A percentile compares a stretch with the other conserved stretches of the same genome.
phyloP scores from a whole-genome alignment of 2,329 filamentous ascomycete species.

The Exophiala phaeomuriformis region DNA sequence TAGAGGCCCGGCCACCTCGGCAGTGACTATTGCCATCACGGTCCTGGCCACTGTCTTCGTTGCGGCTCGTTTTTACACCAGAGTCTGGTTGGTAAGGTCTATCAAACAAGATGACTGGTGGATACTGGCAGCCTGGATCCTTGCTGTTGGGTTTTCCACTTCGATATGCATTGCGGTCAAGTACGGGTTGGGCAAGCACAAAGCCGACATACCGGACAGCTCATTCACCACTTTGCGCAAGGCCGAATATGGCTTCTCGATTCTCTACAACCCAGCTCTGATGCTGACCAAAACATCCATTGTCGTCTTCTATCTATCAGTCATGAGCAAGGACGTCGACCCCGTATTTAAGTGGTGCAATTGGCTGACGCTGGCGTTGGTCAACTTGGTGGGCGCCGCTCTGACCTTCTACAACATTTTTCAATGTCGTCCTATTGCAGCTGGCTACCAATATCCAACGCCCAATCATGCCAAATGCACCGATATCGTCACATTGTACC shows the following conservation, averaged over 20 bases:
- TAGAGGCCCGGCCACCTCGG: conserved; percentile 35
- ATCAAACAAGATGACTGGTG: conserved; percentile 72
- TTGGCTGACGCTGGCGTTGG: conserved; percentile 67
- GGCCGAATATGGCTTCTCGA: conserved; percentile 53
- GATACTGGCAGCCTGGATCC: conserved; percentile 70
- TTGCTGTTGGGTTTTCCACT: conserved; percentile 42
- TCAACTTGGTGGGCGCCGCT: conserved; percentile 69
- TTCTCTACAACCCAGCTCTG: conserved; percentile 44
- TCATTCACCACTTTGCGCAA: conserved; percentile 35
- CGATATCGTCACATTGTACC: conserved; percentile 57
- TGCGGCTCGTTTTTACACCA: conserved; percentile 62
- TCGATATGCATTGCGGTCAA: conserved; percentile 40
- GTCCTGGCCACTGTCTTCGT: conserved; percentile 68
- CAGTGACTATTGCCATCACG: conserved; percentile 44
- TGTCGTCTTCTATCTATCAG: conserved; percentile 76
- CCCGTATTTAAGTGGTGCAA: conserved; percentile 72
- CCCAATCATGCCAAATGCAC: conserved; percentile 47
- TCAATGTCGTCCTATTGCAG: conserved; percentile 69
- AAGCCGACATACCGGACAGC: conserved; percentile 32
- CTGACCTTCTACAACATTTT: conserved; percentile 82
- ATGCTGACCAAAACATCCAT: conserved; percentile 75
- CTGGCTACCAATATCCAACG: conserved; percentile 54
- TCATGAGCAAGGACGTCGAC: conserved; percentile 62
- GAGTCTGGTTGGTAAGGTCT: conserved; percentile 63
- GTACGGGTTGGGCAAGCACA: conserved; percentile 40